phyloP scores from a whole-genome alignment of 1,284 basidiomycete genomes.

The Neolentinus lepideus region DNA sequence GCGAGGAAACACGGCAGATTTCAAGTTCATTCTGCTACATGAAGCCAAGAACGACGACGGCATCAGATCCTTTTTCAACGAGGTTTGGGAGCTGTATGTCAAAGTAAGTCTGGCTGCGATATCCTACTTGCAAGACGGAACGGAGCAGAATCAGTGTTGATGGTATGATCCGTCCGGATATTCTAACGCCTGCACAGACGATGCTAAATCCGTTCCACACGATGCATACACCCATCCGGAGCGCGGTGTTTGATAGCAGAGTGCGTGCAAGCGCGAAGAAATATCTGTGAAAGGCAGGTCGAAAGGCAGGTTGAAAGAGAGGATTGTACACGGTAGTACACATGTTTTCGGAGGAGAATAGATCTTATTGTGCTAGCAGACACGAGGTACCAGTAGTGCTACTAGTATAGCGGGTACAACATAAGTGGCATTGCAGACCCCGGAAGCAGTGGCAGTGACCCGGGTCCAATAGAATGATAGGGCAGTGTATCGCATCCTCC shows the following conservation, averaged over 20 bases:
- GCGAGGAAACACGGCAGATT: constrained; percentile 42
- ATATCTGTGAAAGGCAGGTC: constrained; percentile 45
- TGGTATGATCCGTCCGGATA: background rate
- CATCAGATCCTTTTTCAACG: constrained; percentile 83
- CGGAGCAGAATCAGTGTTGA: background rate
- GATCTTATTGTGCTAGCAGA: background rate
- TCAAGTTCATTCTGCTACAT: constrained; percentile 88
- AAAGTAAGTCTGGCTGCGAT: constrained; percentile 53
- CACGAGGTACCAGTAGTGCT: background rate
- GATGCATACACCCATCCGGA: constrained; percentile 77
- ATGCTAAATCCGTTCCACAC: constrained; percentile 91
- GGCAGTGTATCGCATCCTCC: background rate
- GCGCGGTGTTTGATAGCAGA: constrained; percentile 72
- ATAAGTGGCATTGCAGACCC: too few relatives aligned
- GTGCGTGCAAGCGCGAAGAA: constrained; percentile 85
- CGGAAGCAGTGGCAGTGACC: background rate
- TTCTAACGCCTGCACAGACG: constrained; percentile 41
- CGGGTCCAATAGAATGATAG: background rate
- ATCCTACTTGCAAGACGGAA: background rate
- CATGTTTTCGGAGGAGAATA: background rate
- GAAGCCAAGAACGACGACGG: constrained; percentile 95
- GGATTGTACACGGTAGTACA: too few relatives aligned
- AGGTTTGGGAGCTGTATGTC: constrained; percentile 92
- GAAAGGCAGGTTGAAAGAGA: background rate
- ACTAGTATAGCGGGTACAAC: background rate